These are phyloP conservation scores for Colletotrichum scovillei DNA, from an alignment of 2,329 filamentous ascomycete genomes.

Conservation along the genomic window DNA sequence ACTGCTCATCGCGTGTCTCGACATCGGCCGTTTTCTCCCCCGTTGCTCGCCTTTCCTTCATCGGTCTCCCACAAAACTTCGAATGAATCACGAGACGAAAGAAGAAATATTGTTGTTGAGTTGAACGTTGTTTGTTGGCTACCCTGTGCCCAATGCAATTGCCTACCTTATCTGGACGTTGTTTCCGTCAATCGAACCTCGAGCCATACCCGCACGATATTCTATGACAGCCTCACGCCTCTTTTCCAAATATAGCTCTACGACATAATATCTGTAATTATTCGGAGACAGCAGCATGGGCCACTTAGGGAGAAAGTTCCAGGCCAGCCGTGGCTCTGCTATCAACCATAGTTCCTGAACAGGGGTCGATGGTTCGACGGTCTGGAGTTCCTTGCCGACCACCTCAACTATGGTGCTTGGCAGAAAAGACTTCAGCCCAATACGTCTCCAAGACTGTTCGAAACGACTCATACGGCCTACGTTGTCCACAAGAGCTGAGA, in stretches of 20 bases:
- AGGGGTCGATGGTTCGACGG: not conserved
- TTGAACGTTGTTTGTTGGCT: not conserved
- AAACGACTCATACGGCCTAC: conserved; percentile 16
- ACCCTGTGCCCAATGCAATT: not conserved
- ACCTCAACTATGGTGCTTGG: not conserved
- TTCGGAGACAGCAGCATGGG: not conserved
- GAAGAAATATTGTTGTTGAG: not conserved
- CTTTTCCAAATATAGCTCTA: not conserved
- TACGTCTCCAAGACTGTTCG: conserved; percentile 2
- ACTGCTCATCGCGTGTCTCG: conserved; percentile 17
- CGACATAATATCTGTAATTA: not conserved
- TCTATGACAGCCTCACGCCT: not conserved
- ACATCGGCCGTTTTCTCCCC: conserved; percentile 1
- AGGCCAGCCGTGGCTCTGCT: not conserved
- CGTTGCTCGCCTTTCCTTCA: not conserved
- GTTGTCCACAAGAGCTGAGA: not conserved
- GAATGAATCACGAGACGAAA: conserved; percentile 22
- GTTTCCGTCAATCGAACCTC: not conserved
- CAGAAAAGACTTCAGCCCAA: not conserved
- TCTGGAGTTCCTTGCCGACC: not conserved
- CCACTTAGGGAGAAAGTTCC: not conserved
- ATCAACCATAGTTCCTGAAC: not conserved
- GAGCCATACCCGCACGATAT: not conserved
- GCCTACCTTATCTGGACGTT: not conserved
- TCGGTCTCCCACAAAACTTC: not conserved